Percentiles rank a stretch among this genome's conserved stretches.
phyloP scores from a whole-genome alignment of 441 rosid genomes.

The Populus hybrid region DNA sequence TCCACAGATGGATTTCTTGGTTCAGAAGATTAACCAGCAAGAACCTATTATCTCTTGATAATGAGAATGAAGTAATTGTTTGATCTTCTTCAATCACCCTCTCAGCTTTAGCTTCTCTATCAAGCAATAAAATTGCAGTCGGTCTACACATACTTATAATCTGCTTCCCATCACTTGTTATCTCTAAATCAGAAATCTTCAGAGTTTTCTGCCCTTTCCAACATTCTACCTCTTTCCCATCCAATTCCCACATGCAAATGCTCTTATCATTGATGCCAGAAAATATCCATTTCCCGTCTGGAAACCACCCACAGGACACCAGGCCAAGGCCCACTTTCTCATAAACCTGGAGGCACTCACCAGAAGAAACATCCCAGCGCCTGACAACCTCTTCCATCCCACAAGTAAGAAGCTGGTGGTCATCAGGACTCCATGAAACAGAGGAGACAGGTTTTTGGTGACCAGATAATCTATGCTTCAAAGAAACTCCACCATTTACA shows the following conservation, averaged over 20 bases:
- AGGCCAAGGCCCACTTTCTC: slow-evolving; percentile 49
- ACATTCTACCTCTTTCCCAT: slow-evolving; percentile 49
- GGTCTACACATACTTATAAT: slow-evolving; percentile 51
- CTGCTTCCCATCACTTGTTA: slow-evolving; percentile 60
- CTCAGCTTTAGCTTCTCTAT: slow-evolving; percentile 46
- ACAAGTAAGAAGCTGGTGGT: slow-evolving; percentile 53
- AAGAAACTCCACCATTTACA: slow-evolving; percentile 38
- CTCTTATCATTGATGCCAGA: slow-evolving; percentile 51
- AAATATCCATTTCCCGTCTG: slow-evolving; percentile 43
- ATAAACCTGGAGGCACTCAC: slow-evolving; percentile 55
- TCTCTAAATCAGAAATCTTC: slow-evolving; percentile 53
- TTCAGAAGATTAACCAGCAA: slow-evolving; percentile 57
- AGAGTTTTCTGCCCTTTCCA: slow-evolving; percentile 52
- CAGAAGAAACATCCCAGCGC: slow-evolving; percentile 57
- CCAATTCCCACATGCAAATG: slow-evolving; percentile 56
- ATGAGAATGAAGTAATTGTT: slow-evolving; percentile 59
- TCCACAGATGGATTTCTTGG: slow-evolving; percentile 70
- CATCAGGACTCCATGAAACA: slow-evolving; percentile 66
- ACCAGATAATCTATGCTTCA: slow-evolving; percentile 58
- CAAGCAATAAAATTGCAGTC: slow-evolving; percentile 45
- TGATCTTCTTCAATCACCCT: slow-evolving; percentile 45
- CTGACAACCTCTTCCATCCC: slow-evolving; percentile 52
- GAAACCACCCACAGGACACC: slow-evolving; percentile 62
- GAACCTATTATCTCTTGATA: slow-evolving; percentile 54
- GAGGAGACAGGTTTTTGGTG: slow-evolving; percentile 64